Percentiles rank a stretch among this genome's conserved stretches.
Conservation (phyloP, 225 moss, liverwort and hornwort genomes). For the Takakia lepidozioides region DNA sequence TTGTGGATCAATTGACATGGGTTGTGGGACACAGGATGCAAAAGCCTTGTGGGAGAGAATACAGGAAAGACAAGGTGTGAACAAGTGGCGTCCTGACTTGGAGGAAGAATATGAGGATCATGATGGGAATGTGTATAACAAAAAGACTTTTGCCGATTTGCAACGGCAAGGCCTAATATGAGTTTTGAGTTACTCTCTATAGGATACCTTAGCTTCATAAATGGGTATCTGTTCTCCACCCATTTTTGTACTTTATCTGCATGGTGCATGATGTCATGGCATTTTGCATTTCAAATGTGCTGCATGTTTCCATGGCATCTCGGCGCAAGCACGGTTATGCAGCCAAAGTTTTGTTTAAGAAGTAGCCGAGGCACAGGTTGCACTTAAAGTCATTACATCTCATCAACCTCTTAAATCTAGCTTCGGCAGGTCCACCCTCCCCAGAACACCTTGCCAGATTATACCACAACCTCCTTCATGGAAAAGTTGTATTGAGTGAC, state of each 20-base stretch:
- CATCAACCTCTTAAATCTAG: too few species aligned
- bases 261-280: constrained; percentile 5
- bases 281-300: constrained; percentile 4
- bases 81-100: constrained; percentile 91
- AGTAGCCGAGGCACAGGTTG: too few species aligned
- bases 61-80: constrained; percentile 83
- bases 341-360: too few species aligned
- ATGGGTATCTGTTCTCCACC: constrained; percentile 8
- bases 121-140: constrained; percentile 84
- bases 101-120: constrained; percentile 89
- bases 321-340: constrained; percentile 6
- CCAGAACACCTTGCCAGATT: too few species aligned
- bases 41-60: constrained; percentile 80
- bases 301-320: constrained; percentile 1
- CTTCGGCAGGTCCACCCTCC: too few species aligned
- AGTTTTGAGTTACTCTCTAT: too few species aligned
- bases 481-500: too few species aligned
- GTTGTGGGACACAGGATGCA: constrained; percentile 86
- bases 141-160: constrained; percentile 70
- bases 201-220: neutral
- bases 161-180: constrained; percentile 80
- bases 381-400: too few species aligned
- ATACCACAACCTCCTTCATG: too few species aligned
- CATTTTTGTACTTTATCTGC: too few species aligned
- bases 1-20: too few species aligned